Evolutionary conservation across 345 rosid species (phyloP).

Genomic region (Excoecaria cochinchinensis): DNA sequence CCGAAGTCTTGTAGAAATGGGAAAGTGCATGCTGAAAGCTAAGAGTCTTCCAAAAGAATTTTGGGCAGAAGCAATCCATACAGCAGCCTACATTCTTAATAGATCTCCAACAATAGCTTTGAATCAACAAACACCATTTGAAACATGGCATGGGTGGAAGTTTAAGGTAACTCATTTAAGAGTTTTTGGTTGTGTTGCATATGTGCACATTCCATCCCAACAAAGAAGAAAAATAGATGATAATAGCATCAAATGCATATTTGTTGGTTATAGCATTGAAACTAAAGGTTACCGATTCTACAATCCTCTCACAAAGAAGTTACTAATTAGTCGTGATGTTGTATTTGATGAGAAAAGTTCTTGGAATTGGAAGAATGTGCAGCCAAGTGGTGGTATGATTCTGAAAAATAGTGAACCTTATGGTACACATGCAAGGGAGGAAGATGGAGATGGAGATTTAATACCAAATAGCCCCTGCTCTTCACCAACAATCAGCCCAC

Average conservation of each 20-base stretch:
- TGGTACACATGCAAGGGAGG: no score
- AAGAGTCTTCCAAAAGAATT: background rate
- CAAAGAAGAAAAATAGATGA: background rate
- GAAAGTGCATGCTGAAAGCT: no score
- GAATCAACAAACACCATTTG: background rate
- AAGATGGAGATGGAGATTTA: background rate
- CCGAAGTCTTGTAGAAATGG: background rate
- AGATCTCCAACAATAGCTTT: background rate
- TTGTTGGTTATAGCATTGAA: background rate
- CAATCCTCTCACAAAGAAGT: background rate
- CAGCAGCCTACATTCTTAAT: background rate
- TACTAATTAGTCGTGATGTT: background rate
- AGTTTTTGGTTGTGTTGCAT: background rate
- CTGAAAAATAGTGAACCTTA: background rate
- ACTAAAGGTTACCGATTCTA: background rate
- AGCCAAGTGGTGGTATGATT: background rate
- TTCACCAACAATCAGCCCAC: no score
- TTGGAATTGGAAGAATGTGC: background rate
- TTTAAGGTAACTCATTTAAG: background rate
- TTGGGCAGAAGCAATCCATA: background rate
- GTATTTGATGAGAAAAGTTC: no score
- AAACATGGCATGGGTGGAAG: constrained; percentile 4
- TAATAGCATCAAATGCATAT: background rate
- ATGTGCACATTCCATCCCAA: background rate
- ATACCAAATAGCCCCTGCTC: background rate